These are phyloP conservation scores for Lactarius hatsudake DNA, from an alignment of 768 basidiomycete species.

Conservation along the genomic window DNA sequence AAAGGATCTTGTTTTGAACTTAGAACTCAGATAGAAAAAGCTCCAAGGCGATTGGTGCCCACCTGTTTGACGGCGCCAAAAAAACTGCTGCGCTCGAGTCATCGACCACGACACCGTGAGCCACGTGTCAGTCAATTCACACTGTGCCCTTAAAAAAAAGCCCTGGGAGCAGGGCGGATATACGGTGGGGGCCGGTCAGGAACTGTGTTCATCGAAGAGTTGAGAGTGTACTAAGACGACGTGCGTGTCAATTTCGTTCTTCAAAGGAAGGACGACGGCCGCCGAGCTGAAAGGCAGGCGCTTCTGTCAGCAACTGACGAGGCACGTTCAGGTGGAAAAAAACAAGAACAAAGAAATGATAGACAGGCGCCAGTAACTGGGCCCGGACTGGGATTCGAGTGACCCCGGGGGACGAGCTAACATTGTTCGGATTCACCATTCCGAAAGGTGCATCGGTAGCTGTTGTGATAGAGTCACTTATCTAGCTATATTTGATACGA, in stretches of 20 bases:
- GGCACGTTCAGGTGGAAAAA: neutral
- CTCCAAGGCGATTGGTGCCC: neutral
- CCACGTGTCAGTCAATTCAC: no score
- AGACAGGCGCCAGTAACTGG: neutral
- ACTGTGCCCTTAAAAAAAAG: neutral
- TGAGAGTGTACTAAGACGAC: neutral
- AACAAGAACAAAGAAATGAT: neutral
- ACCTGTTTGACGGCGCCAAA: neutral
- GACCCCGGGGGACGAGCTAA: neutral
- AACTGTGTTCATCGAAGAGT: neutral
- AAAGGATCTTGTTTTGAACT: neutral
- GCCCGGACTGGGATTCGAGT: neutral
- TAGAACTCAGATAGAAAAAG: neutral
- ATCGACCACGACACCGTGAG: neutral
- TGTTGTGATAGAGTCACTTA: neutral
- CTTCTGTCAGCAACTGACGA: neutral
- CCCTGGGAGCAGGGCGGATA: neutral
- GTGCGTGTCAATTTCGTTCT: neutral
- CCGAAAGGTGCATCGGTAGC: neutral
- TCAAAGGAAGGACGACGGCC: neutral
- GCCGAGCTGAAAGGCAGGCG: neutral
- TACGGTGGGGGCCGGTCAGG: neutral
- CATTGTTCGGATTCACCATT: neutral
- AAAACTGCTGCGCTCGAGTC: neutral
- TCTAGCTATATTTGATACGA: constrained; percentile 5